Percentiles rank a stretch among this genome's conserved stretches.
Conservation (phyloP, 192 early-diverging fungal species). For the Chytriomyces hyalinus region DNA sequence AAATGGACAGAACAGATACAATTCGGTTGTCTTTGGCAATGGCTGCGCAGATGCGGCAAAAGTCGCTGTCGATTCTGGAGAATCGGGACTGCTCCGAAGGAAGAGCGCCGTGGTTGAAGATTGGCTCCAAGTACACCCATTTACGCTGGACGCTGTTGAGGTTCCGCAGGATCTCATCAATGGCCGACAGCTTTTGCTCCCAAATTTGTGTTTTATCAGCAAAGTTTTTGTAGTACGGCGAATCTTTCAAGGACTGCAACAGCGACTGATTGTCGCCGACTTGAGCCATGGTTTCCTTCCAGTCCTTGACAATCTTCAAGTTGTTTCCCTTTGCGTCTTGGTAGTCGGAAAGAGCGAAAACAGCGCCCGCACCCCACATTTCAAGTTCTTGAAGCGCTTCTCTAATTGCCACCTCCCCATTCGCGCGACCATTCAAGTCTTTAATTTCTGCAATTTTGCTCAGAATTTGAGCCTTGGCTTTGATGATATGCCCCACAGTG, state of each 20-base stretch:
- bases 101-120: conserved; percentile 60
- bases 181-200: conserved; percentile 55
- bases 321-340: conserved; percentile 53
- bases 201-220: conserved; percentile 56
- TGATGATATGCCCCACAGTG: conserved; percentile 52
- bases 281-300: conserved; percentile 66
- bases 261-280: conserved; percentile 67
- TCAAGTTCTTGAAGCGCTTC: conserved; percentile 66
- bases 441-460: conserved; percentile 54
- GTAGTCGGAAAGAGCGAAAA: conserved; percentile 57
- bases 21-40: conserved; percentile 50
- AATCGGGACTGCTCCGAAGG: conserved; percentile 60
- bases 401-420: conserved; percentile 61
- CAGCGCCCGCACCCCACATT: conserved; percentile 60
- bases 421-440: conserved; percentile 61
- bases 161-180: conserved; percentile 58
- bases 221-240: conserved; percentile 63
- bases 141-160: conserved; percentile 60
- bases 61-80: conserved; percentile 56
- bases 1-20: conserved; percentile 51
- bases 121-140: conserved; percentile 69
- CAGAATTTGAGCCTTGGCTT: conserved; percentile 36
- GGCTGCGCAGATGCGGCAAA: conserved; percentile 50
- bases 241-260: conserved; percentile 62
- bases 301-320: conserved; percentile 59